Evolutionary conservation across 192 early-diverging fungal genomes (phyloP), one percentile per base, ranked within the genome.

Genomic region (Coemansia sp.): DNA sequence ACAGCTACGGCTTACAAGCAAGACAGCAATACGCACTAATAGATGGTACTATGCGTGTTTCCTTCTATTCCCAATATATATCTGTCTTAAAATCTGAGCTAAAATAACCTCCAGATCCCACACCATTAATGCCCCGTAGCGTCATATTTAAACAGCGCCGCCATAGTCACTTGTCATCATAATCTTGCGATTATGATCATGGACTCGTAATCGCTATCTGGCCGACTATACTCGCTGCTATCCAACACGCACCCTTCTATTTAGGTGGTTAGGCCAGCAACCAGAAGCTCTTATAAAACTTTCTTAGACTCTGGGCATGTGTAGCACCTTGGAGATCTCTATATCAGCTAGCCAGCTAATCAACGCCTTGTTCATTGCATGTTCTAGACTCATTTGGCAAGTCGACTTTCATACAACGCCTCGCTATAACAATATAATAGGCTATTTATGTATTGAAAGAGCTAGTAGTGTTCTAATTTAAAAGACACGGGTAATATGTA

Each of bases 381-480:
- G 20, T 46, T 46, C 9, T 20, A 46, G 9, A 18, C 18, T 18
- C 20, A 46, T 9, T 23, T 20, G 18, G 23, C 23, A 26, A 13
- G 20, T 0, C 5, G 10, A 5, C 45, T 2, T 6, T 48, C 21
- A 3, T 23, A 13, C 21, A 23, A 9, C 45, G 3, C 45, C 10
- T 28, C 13, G 3, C 24, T 24, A 11, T 14, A 13, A 14, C 3
- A 33, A n/a, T 33, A 31, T 31, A 26, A 6, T 55, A 33, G 6
- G 33, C 13, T 18, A 33, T 31, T 55, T 3, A 11, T 55, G 16
- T 55, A 55, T 55, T 55, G 51, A 16, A 55, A 33, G 13, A 33
- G 31, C 28, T 33, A 55, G 51, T 3, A 31, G 31, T n/a, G 51
- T 55, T 55, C 51, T 55, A 55, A 55, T 55, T n/a, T n/a, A 55